Evolutionary conservation across 345 rosid genomes (phyloP).

Genomic region (Citrus trifoliata): DNA sequence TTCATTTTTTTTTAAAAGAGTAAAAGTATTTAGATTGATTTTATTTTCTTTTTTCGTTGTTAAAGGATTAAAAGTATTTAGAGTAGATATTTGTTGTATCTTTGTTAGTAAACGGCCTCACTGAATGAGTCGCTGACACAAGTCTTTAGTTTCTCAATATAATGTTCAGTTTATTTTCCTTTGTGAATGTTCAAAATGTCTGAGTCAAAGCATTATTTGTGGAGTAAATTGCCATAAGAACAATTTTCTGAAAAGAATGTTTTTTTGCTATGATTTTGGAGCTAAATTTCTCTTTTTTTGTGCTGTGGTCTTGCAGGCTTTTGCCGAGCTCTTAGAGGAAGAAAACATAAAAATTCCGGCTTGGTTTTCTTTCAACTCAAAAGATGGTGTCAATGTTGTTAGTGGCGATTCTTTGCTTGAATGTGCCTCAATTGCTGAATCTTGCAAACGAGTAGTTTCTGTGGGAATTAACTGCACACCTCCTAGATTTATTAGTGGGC

Average conservation of each 20-base stretch:
- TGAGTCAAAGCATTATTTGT: neutral
- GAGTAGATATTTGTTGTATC: neutral
- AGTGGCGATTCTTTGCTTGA: conserved; percentile 70
- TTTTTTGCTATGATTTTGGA: conserved; percentile 4
- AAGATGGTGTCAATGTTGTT: conserved; percentile 72
- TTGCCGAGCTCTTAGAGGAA: conserved; percentile 65
- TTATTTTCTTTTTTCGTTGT: neutral
- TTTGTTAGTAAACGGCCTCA: neutral
- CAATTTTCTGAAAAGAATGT: conserved; percentile 1
- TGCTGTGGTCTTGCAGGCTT: conserved; percentile 41
- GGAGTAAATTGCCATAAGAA: neutral
- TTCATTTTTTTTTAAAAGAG: neutral
- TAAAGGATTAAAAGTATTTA: neutral
- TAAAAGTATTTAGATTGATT: neutral
- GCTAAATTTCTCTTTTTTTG: neutral
- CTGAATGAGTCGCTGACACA: neutral
- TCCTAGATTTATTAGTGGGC: conserved; percentile 68
- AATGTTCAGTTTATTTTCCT: neutral
- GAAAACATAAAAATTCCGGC: conserved; percentile 60
- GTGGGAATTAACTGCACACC: conserved; percentile 89
- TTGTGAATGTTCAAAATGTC: neutral
- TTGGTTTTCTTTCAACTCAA: conserved; percentile 77
- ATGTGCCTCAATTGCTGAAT: conserved; percentile 59
- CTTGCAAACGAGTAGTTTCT: conserved; percentile 61
- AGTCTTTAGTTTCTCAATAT: neutral